Percentiles rank a stretch among this genome's conserved stretches.
Evolutionary conservation across 1,139 yeast genomes (phyloP).

Genomic region (Meyerozyma carpophila): DNA sequence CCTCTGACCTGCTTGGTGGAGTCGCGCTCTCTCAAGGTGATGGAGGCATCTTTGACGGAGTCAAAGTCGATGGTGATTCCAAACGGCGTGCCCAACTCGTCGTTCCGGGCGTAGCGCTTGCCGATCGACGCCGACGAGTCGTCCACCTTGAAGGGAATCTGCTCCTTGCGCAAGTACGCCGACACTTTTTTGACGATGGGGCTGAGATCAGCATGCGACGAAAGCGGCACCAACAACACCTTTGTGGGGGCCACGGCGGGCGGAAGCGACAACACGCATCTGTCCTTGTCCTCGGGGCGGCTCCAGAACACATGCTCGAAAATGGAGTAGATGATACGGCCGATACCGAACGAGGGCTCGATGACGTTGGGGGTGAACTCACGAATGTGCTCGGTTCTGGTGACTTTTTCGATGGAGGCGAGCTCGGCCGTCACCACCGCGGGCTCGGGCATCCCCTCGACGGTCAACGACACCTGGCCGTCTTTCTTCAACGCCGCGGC

Average conservation of each 20-base stretch:
- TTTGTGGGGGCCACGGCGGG: constrained; percentile 97
- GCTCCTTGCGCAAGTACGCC: constrained; percentile 65
- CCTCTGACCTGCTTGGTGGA: constrained; percentile 98
- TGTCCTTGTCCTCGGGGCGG: constrained; percentile 87
- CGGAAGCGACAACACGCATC: constrained; percentile 89
- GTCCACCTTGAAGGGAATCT: constrained; percentile 92
- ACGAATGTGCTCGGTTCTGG: constrained; percentile 83
- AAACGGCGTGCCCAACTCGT: constrained; percentile 98
- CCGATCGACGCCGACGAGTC: constrained; percentile 98
- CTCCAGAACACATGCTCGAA: constrained; percentile 96
- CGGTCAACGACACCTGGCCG: constrained; percentile 61
- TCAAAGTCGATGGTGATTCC: constrained; percentile 98
- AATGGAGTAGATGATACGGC: constrained; percentile 89
- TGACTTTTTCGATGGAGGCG: constrained; percentile 70
- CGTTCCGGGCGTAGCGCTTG: constrained; percentile 97
- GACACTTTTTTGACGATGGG: constrained; percentile 73
- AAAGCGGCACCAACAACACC: constrained; percentile 91
- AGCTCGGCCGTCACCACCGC: constrained; percentile 67
- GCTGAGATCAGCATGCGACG: constrained; percentile 73
- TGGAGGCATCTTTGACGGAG: constrained; percentile 80
- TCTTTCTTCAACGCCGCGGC: constrained; percentile 59
- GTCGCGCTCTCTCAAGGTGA: constrained; percentile 97
- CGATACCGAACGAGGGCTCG: constrained; percentile 99
- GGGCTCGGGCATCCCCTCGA: constrained; percentile 55
- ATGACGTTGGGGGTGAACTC: constrained; percentile 97